Evolutionary conservation across 768 basidiomycete genomes (phyloP), one percentile per base, ranked within the genome.

Genomic region (Boletus reticulatus): DNA sequence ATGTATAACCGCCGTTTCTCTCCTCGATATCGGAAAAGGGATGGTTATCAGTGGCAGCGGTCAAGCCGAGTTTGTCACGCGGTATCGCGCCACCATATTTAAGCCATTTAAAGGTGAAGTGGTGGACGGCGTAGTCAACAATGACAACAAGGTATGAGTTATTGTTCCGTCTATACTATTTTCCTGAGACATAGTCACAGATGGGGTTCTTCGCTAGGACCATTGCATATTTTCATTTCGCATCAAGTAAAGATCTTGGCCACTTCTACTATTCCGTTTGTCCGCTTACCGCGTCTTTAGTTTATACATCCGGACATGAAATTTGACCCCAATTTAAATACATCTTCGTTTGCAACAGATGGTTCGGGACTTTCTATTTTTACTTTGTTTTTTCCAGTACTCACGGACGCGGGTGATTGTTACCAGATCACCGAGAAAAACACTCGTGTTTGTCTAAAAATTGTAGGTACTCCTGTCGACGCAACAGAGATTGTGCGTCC

Each of bases 161-260:
- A 13, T 27, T 12, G 4, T 41, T 27, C 43, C 22, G 10, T 43
- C 10, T 19, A 22, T 16, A 3, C 14, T 8, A 1, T 29, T 14
- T 9, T 57, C 34, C 56, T 62, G 34, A 62, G 6, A 37, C 13
- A 4, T 17, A 22, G 2, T 17, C 13, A 22, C 60, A 98, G 96
- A 97, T 98, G 94, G 97, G 97, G 3, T 97, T 99, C 75, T 98
- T 98, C 62, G 93, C 92, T 95, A 47, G 97, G 97, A 34, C 97
- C 97, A 14, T 69, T 98, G 56, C 84, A 85, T 22, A 93, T 97
- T 46, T 99, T 99, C 71, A 91, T 98, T 24, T 96, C 94, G 13
- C 92, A 92, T 63, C 95, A 97, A 76, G 96, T 97, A 59, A 24
- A 43, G 19, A 58, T 82, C 42, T 73, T 13, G 57, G 31, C 45